Conservation (phyloP, 768 basidiomycete genomes). For the Agaricus blazei region DNA sequence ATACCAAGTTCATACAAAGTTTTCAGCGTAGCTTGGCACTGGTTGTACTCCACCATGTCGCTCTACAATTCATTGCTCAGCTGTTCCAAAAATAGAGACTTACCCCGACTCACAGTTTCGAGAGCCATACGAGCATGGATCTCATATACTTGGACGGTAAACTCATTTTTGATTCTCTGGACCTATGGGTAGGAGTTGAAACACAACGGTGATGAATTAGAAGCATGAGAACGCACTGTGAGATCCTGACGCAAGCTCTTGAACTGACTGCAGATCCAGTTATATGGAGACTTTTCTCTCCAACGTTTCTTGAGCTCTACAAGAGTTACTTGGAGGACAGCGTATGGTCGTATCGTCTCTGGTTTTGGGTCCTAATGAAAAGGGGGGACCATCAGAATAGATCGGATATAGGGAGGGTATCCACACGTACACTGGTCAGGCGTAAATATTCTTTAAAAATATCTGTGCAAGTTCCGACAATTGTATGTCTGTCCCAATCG, state of each 20-base stretch:
- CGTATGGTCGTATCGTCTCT: constrained; percentile 86
- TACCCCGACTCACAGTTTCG: constrained; percentile 19
- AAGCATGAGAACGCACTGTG: constrained; percentile 59
- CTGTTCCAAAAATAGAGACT: constrained; percentile 1
- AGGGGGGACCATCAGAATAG: constrained; percentile 1
- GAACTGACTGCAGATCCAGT: constrained; percentile 97
- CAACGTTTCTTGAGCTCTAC: constrained; percentile 83
- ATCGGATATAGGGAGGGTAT: neutral
- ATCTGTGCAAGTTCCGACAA: constrained; percentile 85
- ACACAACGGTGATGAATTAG: neutral
- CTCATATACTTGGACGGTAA: constrained; percentile 96
- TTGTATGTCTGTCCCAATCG: constrained; percentile 94
- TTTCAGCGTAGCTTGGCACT: constrained; percentile 89
- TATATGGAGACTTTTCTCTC: constrained; percentile 70
- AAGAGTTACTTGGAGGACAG: constrained; percentile 80
- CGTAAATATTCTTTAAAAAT: constrained; percentile 96
- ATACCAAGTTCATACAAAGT: constrained; percentile 92
- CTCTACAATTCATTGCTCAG: constrained; percentile 41
- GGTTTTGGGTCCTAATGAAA: constrained; percentile 83
- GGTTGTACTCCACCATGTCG: constrained; percentile 99
- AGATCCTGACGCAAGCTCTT: constrained; percentile 97
- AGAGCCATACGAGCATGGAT: constrained; percentile 97
- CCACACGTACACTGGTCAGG: constrained; percentile 69
- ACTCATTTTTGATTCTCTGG: constrained; percentile 97
- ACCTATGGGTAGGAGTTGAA: constrained; percentile 48